These are phyloP conservation scores for Asparagopsis taxiformis DNA, from an alignment of 31 red algal species.

Conservation along the genomic window DNA sequence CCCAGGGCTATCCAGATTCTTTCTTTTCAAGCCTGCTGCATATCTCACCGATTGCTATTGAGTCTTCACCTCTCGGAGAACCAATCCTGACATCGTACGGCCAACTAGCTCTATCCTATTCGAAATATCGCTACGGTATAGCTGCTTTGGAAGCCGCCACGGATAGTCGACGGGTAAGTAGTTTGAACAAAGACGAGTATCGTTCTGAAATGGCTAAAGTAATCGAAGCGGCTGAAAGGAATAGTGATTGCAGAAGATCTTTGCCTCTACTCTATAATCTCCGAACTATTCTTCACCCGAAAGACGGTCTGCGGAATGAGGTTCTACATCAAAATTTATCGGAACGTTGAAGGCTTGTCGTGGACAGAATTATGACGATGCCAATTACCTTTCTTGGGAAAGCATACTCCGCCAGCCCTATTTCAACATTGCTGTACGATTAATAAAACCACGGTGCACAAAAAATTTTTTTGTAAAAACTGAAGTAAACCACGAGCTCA, in stretches of 20 bases:
- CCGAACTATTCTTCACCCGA: constrained; percentile 42
- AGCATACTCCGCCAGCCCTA: too few species aligned
- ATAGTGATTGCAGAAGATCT: constrained; percentile 65
- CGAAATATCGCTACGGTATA: constrained; percentile 71
- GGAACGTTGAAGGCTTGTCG: too few species aligned
- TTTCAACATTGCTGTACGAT: too few species aligned
- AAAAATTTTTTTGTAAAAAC: too few species aligned
- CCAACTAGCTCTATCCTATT: constrained; percentile 27
- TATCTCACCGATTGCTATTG: constrained; percentile 55
- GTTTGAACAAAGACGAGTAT: constrained; percentile 53
- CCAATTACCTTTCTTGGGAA: too few species aligned
- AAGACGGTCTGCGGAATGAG: constrained; percentile 66
- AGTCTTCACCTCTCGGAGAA: constrained; percentile 46
- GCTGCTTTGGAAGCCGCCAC: constrained; percentile 54
- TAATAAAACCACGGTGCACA: too few species aligned
- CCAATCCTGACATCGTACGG: constrained; percentile 55
- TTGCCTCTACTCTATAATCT: constrained; percentile 42
- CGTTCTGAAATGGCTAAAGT: constrained; percentile 31
- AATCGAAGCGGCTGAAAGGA: constrained; percentile 38
- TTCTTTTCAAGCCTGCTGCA: constrained; percentile 39
- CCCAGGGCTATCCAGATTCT: constrained; percentile 33
- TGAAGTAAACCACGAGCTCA: too few species aligned
- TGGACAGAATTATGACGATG: too few species aligned
- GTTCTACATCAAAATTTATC: constrained; percentile 61
- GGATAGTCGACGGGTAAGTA: constrained; percentile 36